Percentiles rank a stretch among this genome's conserved stretches.
These are phyloP conservation scores for Macrophomina tecta DNA, from an alignment of 2,329 filamentous ascomycete species.

Conservation along the genomic window DNA sequence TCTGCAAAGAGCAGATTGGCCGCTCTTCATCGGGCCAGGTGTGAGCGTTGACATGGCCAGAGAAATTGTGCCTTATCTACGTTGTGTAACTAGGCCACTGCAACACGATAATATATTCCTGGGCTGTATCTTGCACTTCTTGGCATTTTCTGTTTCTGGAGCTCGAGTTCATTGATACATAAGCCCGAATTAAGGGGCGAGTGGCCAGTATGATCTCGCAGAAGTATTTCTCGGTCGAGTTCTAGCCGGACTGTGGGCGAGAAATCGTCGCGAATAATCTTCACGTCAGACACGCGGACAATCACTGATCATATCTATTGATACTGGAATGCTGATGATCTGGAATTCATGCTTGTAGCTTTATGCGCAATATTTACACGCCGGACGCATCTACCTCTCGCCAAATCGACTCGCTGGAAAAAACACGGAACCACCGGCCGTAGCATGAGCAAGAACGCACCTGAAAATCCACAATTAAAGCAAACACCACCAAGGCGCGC, in stretches of 20 bases:
- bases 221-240: no score
- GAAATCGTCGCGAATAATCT: no score
- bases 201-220: no score
- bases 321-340: background rate
- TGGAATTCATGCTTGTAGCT: background rate
- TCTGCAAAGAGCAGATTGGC: background rate
- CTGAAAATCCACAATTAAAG: slow-evolving; percentile 24
- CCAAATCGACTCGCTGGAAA: slow-evolving; percentile 8
- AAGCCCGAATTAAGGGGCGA: no score
- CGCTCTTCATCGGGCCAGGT: background rate
- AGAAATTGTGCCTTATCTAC: background rate
- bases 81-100: slow-evolving; percentile 7
- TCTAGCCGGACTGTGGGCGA: background rate
- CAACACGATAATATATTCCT: slow-evolving; percentile 11
- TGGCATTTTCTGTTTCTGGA: background rate
- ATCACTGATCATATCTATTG: no score
- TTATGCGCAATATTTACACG: slow-evolving; percentile 12
- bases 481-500: slow-evolving; percentile 15
- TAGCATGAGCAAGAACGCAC: slow-evolving; percentile 19
- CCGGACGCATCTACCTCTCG: background rate
- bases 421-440: slow-evolving; percentile 6
- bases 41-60: slow-evolving; percentile 1
- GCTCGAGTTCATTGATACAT: background rate
- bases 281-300: no score
- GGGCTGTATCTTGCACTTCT: background rate